Percentiles rank a stretch among this genome's conserved stretches.
Evolutionary conservation across 768 basidiomycete species (phyloP).

Genomic region (Leccinellum rugosiceps): DNA sequence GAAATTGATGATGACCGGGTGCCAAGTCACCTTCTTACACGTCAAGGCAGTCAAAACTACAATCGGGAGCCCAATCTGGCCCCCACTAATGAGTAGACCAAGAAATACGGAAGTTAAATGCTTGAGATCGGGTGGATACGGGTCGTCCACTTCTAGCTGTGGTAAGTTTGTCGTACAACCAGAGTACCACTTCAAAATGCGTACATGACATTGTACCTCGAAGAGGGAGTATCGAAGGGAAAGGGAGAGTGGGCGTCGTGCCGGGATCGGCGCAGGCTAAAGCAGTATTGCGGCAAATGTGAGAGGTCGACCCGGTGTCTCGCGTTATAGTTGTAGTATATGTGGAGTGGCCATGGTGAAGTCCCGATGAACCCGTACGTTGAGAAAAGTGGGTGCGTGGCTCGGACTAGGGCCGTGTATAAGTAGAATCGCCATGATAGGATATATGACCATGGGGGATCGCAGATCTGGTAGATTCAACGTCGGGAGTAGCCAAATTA

Average conservation of each 20-base stretch:
- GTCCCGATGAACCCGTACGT: constrained; percentile 2
- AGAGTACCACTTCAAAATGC: background rate
- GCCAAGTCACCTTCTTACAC: constrained; percentile 42
- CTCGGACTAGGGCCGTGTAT: background rate
- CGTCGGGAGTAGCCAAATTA: background rate
- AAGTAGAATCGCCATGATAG: constrained; percentile 17
- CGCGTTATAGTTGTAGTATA: constrained; percentile 3
- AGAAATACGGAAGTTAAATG: constrained; percentile 40
- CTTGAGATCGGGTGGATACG: constrained; percentile 20
- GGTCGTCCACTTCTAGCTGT: constrained; percentile 2
- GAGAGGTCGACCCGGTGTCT: constrained; percentile 3
- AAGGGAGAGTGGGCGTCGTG: background rate
- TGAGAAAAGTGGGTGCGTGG: constrained; percentile 1
- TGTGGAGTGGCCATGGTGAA: constrained; percentile 8
- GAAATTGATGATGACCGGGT: constrained; percentile 55
- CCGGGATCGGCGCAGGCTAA: background rate
- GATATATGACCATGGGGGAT: constrained; percentile 22
- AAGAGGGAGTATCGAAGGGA: background rate
- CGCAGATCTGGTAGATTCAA: constrained; percentile 19
- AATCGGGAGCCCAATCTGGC: constrained; percentile 49
- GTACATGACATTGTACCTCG: constrained; percentile 16
- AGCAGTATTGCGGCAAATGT: background rate
- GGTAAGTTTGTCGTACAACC: background rate
- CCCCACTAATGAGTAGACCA: constrained; percentile 47
- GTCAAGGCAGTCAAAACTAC: constrained; percentile 45